Evolutionary conservation across 208 protist genomes (phyloP).

Genomic region (Leishmania amazonensis): DNA sequence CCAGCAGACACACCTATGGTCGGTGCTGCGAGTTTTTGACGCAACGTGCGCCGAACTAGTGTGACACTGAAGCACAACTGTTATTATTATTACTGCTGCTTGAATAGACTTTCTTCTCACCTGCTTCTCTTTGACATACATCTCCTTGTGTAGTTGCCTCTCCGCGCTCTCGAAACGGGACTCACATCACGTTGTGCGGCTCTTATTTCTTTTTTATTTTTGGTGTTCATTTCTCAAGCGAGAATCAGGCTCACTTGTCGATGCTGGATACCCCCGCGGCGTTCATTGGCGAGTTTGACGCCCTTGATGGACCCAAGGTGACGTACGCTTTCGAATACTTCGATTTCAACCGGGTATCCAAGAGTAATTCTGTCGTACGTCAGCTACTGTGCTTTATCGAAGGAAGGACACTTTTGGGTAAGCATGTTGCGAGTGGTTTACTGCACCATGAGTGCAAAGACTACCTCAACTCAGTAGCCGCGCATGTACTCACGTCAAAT

Average conservation of each 20-base stretch:
- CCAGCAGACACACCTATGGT: neutral
- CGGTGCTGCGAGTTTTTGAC: neutral
- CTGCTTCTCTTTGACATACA: neutral
- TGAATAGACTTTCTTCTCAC: neutral
- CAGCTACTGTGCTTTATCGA: conserved; percentile 36
- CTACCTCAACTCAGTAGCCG: conserved; percentile 56
- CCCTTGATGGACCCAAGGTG: conserved; percentile 64
- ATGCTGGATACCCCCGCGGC: conserved; percentile 48
- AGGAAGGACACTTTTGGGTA: conserved; percentile 33
- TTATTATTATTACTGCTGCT: neutral
- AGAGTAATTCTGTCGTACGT: conserved; percentile 2
- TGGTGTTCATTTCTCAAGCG: neutral
- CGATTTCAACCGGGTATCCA: conserved; percentile 29
- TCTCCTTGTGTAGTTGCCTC: neutral
- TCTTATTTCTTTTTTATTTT: conserved; percentile 2
- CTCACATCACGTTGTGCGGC: neutral
- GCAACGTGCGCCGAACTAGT: neutral
- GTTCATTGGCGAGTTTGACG: conserved; percentile 85
- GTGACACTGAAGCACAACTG: neutral
- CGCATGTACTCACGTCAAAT: conserved; percentile 68
- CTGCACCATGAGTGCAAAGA: conserved; percentile 46
- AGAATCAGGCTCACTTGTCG: neutral
- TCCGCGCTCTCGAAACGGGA: conserved; percentile 5
- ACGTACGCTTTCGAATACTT: conserved; percentile 76
- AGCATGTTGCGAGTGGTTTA: conserved; percentile 46